Percentiles rank a stretch among this genome's conserved stretches.
phyloP scores from a whole-genome alignment of 2,329 filamentous ascomycete species.

The Aschersonia sp. region DNA sequence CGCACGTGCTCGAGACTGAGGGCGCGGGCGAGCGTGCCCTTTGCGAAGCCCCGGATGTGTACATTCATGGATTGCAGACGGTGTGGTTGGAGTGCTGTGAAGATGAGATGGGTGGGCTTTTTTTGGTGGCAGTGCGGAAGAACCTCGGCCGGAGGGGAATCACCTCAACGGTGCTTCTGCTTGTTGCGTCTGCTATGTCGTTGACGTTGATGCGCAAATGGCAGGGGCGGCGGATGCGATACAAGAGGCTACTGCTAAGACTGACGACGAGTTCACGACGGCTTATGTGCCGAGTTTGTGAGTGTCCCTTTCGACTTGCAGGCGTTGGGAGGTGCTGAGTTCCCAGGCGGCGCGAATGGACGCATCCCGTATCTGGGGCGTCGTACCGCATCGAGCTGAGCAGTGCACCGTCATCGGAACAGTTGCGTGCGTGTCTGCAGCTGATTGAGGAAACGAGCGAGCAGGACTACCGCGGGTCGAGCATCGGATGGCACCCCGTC shows the following conservation, averaged over 20 bases:
- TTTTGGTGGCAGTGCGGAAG: slow-evolving; percentile 4
- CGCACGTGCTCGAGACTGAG: slow-evolving; percentile 45
- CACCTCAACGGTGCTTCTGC: neutral
- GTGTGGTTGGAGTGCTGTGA: neutral
- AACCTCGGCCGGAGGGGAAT: slow-evolving; percentile 5
- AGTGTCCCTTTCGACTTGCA: slow-evolving; percentile 4
- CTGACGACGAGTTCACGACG: neutral
- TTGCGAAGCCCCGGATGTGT: slow-evolving; percentile 19
- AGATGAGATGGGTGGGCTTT: neutral
- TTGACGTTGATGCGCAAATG: neutral
- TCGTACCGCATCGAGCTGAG: slow-evolving; percentile 30
- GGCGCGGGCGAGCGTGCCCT: slow-evolving; percentile 17
- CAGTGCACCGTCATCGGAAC: slow-evolving; percentile 22
- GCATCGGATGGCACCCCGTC: slow-evolving; percentile 45
- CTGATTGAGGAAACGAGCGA: slow-evolving; percentile 50
- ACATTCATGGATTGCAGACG: slow-evolving; percentile 11
- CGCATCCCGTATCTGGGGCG: slow-evolving; percentile 28
- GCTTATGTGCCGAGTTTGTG: slow-evolving; percentile 16
- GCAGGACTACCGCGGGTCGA: slow-evolving; percentile 47
- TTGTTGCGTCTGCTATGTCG: neutral
- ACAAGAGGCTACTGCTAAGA: slow-evolving; percentile 1
- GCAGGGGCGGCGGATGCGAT: neutral
- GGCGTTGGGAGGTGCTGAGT: neutral
- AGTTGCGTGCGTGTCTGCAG: slow-evolving; percentile 37
- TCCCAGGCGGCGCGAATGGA: slow-evolving; percentile 24